A percentile compares a stretch with the other conserved stretches of the same genome.
phyloP scores from a whole-genome alignment of 129 eudicot genomes.

The Glebionis coronaria region DNA sequence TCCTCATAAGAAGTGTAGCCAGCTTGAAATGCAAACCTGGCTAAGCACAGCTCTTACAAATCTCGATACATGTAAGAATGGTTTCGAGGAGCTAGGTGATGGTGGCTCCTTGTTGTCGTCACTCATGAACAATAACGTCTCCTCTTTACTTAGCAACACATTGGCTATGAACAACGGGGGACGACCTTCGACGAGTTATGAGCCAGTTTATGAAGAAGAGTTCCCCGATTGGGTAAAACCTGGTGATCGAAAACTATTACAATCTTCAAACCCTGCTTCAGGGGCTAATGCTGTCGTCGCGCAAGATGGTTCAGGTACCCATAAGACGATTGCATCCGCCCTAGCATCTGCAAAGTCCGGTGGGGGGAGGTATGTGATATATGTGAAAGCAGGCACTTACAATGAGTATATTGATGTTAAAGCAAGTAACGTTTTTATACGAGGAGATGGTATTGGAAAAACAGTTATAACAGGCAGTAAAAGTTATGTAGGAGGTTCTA shows the following conservation, averaged over 20 bases:
- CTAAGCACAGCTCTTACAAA: slow-evolving; percentile 66
- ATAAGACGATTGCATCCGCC: slow-evolving; percentile 48
- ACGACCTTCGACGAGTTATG: not conserved
- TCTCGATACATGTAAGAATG: slow-evolving; percentile 52
- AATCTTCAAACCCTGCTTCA: slow-evolving; percentile 33
- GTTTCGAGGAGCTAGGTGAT: slow-evolving; percentile 48
- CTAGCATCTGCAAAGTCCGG: slow-evolving; percentile 47
- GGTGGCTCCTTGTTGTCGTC: slow-evolving; percentile 43
- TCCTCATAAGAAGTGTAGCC: slow-evolving; percentile 38
- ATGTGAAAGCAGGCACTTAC: slow-evolving; percentile 57
- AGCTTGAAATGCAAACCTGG: slow-evolving; percentile 63
- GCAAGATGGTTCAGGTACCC: slow-evolving; percentile 72
- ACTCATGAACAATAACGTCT: slow-evolving; percentile 43
- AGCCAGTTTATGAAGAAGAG: slow-evolving; percentile 31
- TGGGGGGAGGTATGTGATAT: slow-evolving; percentile 56
- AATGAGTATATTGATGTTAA: slow-evolving; percentile 46
- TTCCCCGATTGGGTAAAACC: slow-evolving; percentile 58
- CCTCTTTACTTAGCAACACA: slow-evolving; percentile 51
- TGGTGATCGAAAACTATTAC: slow-evolving; percentile 52
- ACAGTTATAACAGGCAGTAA: slow-evolving; percentile 74
- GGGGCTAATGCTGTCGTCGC: slow-evolving; percentile 61
- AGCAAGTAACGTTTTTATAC: slow-evolving; percentile 51
- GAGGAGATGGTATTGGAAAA: slow-evolving; percentile 84
- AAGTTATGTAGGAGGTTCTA: slow-evolving; percentile 71
- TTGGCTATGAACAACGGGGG: slow-evolving; percentile 46